A percentile compares a stretch with the other conserved stretches of the same genome.
Conservation (phyloP, 495 filamentous ascomycete genomes). For the Tuber indicum region DNA sequence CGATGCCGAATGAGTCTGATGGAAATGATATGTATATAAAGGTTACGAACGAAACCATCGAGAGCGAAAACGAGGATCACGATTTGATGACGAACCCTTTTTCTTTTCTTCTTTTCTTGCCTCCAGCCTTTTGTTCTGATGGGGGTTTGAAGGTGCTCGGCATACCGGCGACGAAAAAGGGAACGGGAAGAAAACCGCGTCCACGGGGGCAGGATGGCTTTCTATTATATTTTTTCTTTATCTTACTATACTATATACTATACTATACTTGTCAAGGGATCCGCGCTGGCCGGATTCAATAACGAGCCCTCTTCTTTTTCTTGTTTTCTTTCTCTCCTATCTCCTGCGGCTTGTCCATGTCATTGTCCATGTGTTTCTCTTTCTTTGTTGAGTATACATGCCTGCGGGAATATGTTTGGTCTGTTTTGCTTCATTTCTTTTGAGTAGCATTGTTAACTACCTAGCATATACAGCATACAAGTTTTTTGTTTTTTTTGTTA, state of each 20-base stretch:
- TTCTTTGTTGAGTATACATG: not conserved
- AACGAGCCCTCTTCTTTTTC: not conserved
- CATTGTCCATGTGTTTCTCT: not conserved
- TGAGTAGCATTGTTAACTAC: not conserved
- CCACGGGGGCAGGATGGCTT: not conserved
- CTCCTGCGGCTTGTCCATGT: not conserved
- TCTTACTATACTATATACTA: not conserved
- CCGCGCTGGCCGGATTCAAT: not conserved
- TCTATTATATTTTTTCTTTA: not conserved
- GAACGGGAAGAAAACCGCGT: not conserved
- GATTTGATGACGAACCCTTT: not conserved
- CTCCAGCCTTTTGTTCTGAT: not conserved
- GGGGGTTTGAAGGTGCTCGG: not conserved
- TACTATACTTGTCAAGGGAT: not conserved
- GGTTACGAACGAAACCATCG: not conserved
- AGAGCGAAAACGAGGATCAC: not conserved
- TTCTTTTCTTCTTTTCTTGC: not conserved
- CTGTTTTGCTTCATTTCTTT: not conserved
- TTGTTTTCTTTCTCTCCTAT: not conserved
- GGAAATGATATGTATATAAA: constrained; percentile 2
- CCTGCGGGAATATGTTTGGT: not conserved
- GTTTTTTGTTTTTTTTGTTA: not conserved
- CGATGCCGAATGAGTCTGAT: not conserved
- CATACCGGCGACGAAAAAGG: not conserved
- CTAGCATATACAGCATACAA: not conserved